Percentiles rank a stretch among this genome's conserved stretches.
These are phyloP conservation scores for Amylocarpus encephaloides DNA, from an alignment of 2,329 filamentous ascomycete species.

Conservation along the genomic window DNA sequence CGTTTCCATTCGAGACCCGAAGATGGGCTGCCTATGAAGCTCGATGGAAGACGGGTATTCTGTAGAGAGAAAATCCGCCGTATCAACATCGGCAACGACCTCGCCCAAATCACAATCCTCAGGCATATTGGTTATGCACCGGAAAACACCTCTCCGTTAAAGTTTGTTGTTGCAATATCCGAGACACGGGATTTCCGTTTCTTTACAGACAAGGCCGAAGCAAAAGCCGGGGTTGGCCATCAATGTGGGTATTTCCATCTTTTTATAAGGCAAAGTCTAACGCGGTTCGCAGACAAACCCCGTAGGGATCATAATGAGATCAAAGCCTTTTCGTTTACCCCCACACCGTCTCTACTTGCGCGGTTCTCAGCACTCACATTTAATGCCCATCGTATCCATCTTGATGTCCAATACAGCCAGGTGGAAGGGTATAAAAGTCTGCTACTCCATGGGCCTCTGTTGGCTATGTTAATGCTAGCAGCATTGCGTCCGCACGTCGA, in stretches of 20 bases:
- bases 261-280: too few species aligned
- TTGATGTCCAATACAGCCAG: slow-evolving; percentile 65
- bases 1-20: slow-evolving; percentile 38
- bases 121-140: slow-evolving; percentile 85
- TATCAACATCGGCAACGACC: slow-evolving; percentile 57
- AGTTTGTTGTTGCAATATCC: too few species aligned
- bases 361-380: slow-evolving; percentile 86
- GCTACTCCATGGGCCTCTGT: slow-evolving; percentile 83
- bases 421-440: slow-evolving; percentile 69
- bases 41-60: not conserved
- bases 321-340: slow-evolving; percentile 46
- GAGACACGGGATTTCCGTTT: too few species aligned
- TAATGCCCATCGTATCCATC: slow-evolving; percentile 88
- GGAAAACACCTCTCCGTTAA: slow-evolving; percentile 18
- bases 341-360: slow-evolving; percentile 70
- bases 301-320: too few species aligned
- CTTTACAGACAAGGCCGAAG: too few species aligned
- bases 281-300: too few species aligned
- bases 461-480: slow-evolving; percentile 68
- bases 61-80: slow-evolving; percentile 30
- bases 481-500: slow-evolving; percentile 49
- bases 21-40: slow-evolving; percentile 27
- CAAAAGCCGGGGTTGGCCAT: too few species aligned
- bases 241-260: too few species aligned
- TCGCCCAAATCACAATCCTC: slow-evolving; percentile 89